Conservation (phyloP, 129 eudicot species). For the Solidago caesia region DNA sequence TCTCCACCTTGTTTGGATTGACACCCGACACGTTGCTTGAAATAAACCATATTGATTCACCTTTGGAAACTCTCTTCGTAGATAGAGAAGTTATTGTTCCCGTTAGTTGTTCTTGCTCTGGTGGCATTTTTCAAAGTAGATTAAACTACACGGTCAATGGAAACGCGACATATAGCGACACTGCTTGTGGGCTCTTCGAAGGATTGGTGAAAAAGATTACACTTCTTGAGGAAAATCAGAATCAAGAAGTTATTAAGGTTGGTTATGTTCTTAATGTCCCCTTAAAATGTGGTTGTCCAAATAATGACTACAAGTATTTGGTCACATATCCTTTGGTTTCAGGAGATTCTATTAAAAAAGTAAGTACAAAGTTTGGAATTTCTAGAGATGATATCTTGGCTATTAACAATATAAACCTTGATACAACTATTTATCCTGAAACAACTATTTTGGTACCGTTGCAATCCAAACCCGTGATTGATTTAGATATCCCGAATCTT, state of each 20-base stretch:
- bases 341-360: constrained; percentile 36
- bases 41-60: constrained; percentile 38
- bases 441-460: constrained; percentile 70
- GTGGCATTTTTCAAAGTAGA: constrained; percentile 40
- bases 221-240: constrained; percentile 39
- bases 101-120: constrained; percentile 45
- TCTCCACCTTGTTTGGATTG: constrained; percentile 47
- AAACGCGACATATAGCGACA: constrained; percentile 36
- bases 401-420: constrained; percentile 34
- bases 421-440: constrained; percentile 55
- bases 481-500: constrained; percentile 27
- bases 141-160: constrained; percentile 29
- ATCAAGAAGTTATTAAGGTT: constrained; percentile 27
- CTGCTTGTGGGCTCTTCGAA: constrained; percentile 52
- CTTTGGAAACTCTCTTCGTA: constrained; percentile 28
- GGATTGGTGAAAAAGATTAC: constrained; percentile 60
- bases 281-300: constrained; percentile 72
- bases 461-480: constrained; percentile 40
- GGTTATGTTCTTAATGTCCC: constrained; percentile 54
- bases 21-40: constrained; percentile 27
- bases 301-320: constrained; percentile 46
- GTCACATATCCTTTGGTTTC: constrained; percentile 62
- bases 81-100: constrained; percentile 71
- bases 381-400: constrained; percentile 42
- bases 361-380: constrained; percentile 49